Percentiles rank a stretch among this genome's conserved stretches.
These are phyloP conservation scores for Exophiala sideris DNA, from an alignment of 2,329 filamentous ascomycete species.

Conservation along the genomic window DNA sequence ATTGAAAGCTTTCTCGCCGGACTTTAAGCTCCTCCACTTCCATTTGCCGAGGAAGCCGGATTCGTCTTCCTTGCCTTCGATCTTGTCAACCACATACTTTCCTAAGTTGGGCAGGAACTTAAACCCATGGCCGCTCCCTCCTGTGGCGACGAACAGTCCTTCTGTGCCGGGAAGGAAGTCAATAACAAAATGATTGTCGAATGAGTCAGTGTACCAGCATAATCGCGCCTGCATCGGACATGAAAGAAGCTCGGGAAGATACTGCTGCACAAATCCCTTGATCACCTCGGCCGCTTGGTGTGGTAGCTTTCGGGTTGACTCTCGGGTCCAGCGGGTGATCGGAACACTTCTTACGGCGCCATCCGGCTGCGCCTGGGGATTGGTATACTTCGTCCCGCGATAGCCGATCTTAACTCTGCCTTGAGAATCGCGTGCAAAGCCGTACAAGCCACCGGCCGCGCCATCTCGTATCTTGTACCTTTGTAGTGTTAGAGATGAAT, in stretches of 20 bases:
- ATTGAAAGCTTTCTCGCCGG: neutral
- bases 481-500: constrained; percentile 25
- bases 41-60: constrained; percentile 39
- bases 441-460: constrained; percentile 1
- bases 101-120: constrained; percentile 53
- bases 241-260: constrained; percentile 13
- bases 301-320: constrained; percentile 33
- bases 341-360: constrained; percentile 40
- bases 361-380: constrained; percentile 38
- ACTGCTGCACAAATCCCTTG: constrained; percentile 1
- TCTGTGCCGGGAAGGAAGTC: constrained; percentile 20
- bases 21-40: constrained; percentile 33
- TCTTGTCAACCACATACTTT: constrained; percentile 46
- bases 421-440: constrained; percentile 35
- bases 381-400: constrained; percentile 51
- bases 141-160: constrained; percentile 40
- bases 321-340: constrained; percentile 36
- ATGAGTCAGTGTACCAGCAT: constrained; percentile 24
- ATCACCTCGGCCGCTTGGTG: constrained; percentile 4
- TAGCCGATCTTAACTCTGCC: constrained; percentile 50
- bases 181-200: constrained; percentile 27
- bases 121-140: constrained; percentile 45
- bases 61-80: constrained; percentile 41
- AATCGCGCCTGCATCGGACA: constrained; percentile 5
- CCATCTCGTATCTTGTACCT: constrained; percentile 33